phyloP scores from a whole-genome alignment of 768 basidiomycete species.

The Hemileccinum impolitum region DNA sequence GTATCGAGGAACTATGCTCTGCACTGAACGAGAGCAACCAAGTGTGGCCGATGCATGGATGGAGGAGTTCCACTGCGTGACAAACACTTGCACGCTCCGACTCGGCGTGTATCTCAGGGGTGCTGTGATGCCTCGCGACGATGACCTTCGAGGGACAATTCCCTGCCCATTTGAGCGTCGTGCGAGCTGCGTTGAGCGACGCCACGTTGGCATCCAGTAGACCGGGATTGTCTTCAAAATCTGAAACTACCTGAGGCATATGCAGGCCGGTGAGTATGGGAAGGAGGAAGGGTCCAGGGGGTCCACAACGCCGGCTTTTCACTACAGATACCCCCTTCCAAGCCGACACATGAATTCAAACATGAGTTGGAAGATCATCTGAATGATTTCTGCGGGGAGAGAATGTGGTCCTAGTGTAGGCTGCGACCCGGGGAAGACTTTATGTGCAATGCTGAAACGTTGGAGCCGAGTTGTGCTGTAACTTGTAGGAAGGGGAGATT shows the following conservation, averaged over 20 bases:
- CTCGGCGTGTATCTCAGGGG: not conserved
- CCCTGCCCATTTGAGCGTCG: constrained; percentile 3
- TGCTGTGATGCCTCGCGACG: constrained; percentile 3
- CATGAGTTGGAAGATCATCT: constrained; percentile 8
- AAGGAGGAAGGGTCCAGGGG: constrained; percentile 7
- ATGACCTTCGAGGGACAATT: constrained; percentile 2
- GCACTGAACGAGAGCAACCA: constrained; percentile 12
- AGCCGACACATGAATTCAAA: constrained; percentile 4
- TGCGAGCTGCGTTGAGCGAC: not conserved
- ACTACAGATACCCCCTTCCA: not conserved
- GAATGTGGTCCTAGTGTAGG: constrained; percentile 1
- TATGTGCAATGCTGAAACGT: not conserved
- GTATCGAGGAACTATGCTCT: constrained; percentile 1
- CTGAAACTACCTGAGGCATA: constrained; percentile 7
- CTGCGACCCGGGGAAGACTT: not conserved
- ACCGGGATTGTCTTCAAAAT: constrained; percentile 1
- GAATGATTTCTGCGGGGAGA: constrained; percentile 10
- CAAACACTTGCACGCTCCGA: not conserved
- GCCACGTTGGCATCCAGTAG: constrained; percentile 5
- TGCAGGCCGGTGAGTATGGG: constrained; percentile 8
- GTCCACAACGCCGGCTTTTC: not conserved
- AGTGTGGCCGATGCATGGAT: not conserved
- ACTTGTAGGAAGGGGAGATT: not conserved
- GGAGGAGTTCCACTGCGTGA: constrained; percentile 2
- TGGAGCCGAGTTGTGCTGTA: no score